Conservation (phyloP, 2,329 filamentous ascomycete genomes). For the Cephalotrichum gorgonifer region DNA sequence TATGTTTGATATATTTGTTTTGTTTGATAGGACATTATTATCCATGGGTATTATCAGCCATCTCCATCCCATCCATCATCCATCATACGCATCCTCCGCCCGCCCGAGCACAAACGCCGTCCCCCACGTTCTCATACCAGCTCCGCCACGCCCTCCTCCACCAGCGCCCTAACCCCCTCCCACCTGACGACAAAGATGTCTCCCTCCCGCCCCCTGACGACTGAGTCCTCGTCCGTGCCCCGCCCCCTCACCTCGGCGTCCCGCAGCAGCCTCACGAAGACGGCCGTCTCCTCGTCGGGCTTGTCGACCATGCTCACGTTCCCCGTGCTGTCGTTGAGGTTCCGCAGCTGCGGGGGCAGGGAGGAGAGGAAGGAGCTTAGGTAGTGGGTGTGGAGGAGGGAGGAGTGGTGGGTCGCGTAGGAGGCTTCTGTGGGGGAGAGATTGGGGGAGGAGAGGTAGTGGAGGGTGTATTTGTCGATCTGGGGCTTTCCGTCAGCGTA, state of each 20-base stretch:
- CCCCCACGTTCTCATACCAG: constrained; percentile 47
- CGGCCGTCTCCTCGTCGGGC: constrained; percentile 72
- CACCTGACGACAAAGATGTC: constrained; percentile 61
- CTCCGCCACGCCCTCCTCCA: constrained; percentile 46
- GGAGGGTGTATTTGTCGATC: constrained; percentile 68
- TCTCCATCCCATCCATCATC: no score
- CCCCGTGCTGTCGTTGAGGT: constrained; percentile 81
- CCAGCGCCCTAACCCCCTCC: constrained; percentile 59
- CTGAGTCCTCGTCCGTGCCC: constrained; percentile 54
- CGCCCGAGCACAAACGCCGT: neutral
- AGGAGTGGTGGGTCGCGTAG: constrained; percentile 78
- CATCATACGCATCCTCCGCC: neutral
- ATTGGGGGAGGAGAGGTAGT: constrained; percentile 53
- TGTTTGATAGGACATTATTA: no score
- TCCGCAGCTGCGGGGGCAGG: constrained; percentile 70
- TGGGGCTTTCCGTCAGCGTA: constrained; percentile 20
- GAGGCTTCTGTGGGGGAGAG: constrained; percentile 69
- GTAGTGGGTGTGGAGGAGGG: constrained; percentile 77
- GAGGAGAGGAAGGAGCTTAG: constrained; percentile 70
- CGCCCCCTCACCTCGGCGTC: constrained; percentile 48
- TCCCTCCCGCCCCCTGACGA: constrained; percentile 46
- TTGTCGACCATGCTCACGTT: constrained; percentile 87
- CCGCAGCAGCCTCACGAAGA: constrained; percentile 68
- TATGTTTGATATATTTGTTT: no score
- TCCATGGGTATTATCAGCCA: no score